Base-by-base conservation (phyloP, 148 eudicot genomes). In the Pharnaceum exiguum region DNA sequence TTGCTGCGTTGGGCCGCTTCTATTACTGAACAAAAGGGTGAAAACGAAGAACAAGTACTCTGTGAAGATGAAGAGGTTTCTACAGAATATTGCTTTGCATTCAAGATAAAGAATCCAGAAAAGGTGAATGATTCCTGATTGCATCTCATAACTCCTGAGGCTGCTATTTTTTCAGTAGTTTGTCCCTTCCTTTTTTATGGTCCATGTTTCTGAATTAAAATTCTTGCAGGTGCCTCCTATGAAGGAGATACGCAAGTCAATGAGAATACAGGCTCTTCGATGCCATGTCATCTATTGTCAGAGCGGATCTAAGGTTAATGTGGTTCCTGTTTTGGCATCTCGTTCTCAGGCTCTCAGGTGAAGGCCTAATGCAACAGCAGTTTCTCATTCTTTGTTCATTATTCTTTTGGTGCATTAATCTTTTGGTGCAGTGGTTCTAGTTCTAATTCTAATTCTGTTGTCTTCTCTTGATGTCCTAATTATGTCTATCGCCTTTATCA, bases 271-370 rank as follows among this genome's bases (percentile, higher is more conserved):
- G 70, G 95, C 89, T 57, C 84, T 93, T n/a, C 95, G 99, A 38
- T 93, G 95, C 60, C 95, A 85, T 77, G 79, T 74, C 29, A 51
- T 93, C 35, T 83, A 78, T 62, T 93, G 96, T 63, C 96, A 83
- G 67, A 81, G 71, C 45, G 96, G 90, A 56, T 71, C 74, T 48
- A 83, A 72, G 63, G 69, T 93, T 42, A 93, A 88, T 49, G 89
- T 88, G 42, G 78, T 93, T 64, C 99, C 99, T n/a, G 95, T 76
- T 27, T 64, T 93, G 76, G 99, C 99, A 48, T 93, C 99, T 59
- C 96, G 99, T 50, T 83, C 90, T 59, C 96, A 93, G 77, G 99
- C 99, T 13, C 85, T 93, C 66, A 81, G 98, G 98, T 88, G 67
- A 44, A 22, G n/a, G n/a, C n/a, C n/a, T n/a, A n/a, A n/a, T n/a